phyloP scores from a whole-genome alignment of 2,329 filamentous ascomycete species.

The Calonectria honghensis region DNA sequence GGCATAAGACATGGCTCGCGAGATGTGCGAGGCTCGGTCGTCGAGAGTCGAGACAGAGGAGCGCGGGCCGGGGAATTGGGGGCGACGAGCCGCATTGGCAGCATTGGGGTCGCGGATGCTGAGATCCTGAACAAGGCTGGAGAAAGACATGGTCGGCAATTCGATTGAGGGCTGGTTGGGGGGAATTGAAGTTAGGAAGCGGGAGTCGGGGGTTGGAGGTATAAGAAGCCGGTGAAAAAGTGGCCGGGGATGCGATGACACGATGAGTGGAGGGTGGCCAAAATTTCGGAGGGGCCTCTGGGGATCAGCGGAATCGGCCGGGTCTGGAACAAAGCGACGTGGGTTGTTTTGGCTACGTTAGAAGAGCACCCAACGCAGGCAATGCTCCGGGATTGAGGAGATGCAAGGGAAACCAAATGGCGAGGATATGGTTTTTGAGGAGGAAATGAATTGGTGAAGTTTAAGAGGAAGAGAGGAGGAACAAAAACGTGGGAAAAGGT shows the following conservation, averaged over 20 bases:
- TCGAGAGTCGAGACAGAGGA: constrained; percentile 74
- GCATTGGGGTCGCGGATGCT: constrained; percentile 73
- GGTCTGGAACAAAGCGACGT: constrained; percentile 33
- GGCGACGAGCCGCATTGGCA: constrained; percentile 67
- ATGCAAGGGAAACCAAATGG: constrained; percentile 28
- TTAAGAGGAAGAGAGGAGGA: constrained; percentile 24
- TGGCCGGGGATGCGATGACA: constrained; percentile 40
- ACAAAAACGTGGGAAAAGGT: constrained; percentile 28
- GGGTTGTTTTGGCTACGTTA: constrained; percentile 7
- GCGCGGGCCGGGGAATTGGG: constrained; percentile 62
- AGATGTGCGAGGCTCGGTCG: constrained; percentile 77
- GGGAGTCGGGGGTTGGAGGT: constrained; percentile 30
- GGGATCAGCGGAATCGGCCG: constrained; percentile 48
- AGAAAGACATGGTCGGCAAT: constrained; percentile 75
- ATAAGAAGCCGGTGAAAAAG: constrained; percentile 33
- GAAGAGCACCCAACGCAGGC: constrained; percentile 6
- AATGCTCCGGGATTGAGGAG: constrained; percentile 28
- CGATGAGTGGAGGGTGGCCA: constrained; percentile 48
- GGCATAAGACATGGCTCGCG: constrained; percentile 78
- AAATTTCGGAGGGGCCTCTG: constrained; percentile 47
- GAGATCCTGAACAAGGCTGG: constrained; percentile 79
- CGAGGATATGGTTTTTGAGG: not conserved
- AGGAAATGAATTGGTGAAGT: constrained; percentile 6
- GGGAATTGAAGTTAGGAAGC: constrained; percentile 22
- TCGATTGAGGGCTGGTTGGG: constrained; percentile 34